Conservation (phyloP, 1,284 basidiomycete genomes). For the Cerioporus squamosus region DNA sequence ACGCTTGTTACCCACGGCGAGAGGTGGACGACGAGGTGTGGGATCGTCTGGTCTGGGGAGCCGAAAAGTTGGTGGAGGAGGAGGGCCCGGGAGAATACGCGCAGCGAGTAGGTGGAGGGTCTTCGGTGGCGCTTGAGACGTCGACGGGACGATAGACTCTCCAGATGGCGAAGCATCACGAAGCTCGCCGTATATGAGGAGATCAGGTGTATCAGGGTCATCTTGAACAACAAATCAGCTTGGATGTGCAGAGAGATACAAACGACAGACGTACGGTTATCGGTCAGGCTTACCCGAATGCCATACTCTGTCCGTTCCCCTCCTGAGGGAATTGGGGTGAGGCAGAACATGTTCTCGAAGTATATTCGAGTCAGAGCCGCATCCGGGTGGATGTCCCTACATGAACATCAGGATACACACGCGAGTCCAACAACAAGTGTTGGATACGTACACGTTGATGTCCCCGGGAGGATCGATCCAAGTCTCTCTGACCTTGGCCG, state of each 20-base stretch:
- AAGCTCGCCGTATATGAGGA: conserved; percentile 67
- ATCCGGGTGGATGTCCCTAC: conserved; percentile 72
- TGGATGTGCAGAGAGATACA: too few species aligned
- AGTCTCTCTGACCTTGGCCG: conserved; percentile 53
- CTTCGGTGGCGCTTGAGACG: conserved; percentile 29
- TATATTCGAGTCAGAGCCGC: conserved; percentile 64
- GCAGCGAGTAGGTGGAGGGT: conserved; percentile 57
- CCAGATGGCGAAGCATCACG: conserved; percentile 21
- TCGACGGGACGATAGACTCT: conserved; percentile 20
- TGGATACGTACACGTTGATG: conserved; percentile 59
- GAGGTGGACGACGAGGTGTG: conserved; percentile 68
- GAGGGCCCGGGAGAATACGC: conserved; percentile 52
- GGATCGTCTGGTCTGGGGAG: conserved; percentile 77
- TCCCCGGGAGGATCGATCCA: conserved; percentile 58
- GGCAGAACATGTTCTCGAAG: conserved; percentile 72
- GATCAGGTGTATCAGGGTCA: conserved; percentile 66
- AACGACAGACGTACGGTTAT: conserved; percentile 53
- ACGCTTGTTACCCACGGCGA: conserved; percentile 33
- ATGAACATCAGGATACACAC: not conserved
- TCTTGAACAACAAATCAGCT: conserved; percentile 39
- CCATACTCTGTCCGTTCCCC: conserved; percentile 49
- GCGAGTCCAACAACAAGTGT: too few species aligned
- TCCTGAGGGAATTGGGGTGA: conserved; percentile 46
- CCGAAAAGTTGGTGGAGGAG: conserved; percentile 39
- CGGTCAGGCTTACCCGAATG: conserved; percentile 70